A percentile compares a stretch with the other conserved stretches of the same genome.
phyloP scores from a whole-genome alignment of 768 basidiomycete genomes.

The Chalciporus chontae region DNA sequence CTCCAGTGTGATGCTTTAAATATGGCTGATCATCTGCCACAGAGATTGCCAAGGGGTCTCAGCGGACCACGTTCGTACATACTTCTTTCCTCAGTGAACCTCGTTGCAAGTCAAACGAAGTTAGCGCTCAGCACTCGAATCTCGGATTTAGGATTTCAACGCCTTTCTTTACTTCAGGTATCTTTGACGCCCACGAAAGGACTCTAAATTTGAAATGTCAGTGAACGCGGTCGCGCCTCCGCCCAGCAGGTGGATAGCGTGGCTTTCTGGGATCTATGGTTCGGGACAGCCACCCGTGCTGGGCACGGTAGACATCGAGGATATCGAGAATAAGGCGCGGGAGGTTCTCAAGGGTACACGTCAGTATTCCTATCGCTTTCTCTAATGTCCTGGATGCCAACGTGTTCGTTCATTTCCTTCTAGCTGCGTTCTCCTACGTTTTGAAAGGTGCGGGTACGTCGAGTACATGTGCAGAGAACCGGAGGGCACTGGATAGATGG shows the following conservation, averaged over 20 bases:
- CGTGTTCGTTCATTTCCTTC: not conserved
- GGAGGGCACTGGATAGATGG: slow-evolving; percentile 53
- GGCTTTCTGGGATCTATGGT: slow-evolving; percentile 19
- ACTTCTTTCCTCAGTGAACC: not conserved
- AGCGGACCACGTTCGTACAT: not conserved
- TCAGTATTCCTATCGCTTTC: slow-evolving; percentile 21
- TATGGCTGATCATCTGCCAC: not conserved
- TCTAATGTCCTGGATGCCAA: too few species aligned
- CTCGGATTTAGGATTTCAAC: not conserved
- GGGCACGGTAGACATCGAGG: slow-evolving; percentile 59
- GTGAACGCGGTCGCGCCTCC: slow-evolving; percentile 22
- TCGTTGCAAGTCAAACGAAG: not conserved
- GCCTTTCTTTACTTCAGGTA: too few species aligned
- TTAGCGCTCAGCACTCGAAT: not conserved
- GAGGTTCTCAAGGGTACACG: slow-evolving; percentile 59
- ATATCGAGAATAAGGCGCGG: slow-evolving; percentile 60
- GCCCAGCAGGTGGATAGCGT: slow-evolving; percentile 18
- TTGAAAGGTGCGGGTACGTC: slow-evolving; percentile 66
- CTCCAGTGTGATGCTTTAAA: slow-evolving; percentile 4
- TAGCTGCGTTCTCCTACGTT: slow-evolving; percentile 68
- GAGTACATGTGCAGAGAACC: slow-evolving; percentile 62
- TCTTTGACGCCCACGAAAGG: not conserved
- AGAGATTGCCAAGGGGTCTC: too few species aligned
- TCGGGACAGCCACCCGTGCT: slow-evolving; percentile 31
- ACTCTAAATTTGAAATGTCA: slow-evolving; percentile 7